Conservation (phyloP, 2,329 filamentous ascomycete genomes). For the Fusarium sp. region DNA sequence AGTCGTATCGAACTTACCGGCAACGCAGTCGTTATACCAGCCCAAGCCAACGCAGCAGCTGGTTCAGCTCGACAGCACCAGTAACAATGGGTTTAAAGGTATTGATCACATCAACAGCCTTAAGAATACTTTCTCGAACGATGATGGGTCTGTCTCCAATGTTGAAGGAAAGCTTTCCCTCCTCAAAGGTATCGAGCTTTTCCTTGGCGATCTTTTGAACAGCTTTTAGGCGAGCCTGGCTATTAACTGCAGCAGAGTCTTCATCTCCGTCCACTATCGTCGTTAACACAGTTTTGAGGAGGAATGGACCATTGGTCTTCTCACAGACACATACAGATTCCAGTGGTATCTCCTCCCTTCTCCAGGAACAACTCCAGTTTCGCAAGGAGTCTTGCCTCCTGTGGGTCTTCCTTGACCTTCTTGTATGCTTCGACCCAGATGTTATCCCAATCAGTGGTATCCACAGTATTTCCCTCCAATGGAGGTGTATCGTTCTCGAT, state of each 20-base stretch:
- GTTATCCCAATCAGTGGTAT: not conserved
- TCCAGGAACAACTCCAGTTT: not conserved
- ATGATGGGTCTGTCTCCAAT: not conserved
- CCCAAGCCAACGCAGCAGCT: slow-evolving; percentile 14
- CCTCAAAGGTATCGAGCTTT: not conserved
- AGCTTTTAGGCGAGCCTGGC: not conserved
- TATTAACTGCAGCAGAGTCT: too few species aligned
- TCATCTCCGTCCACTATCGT: too few species aligned
- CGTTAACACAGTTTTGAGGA: too few species aligned
- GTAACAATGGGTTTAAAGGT: slow-evolving; percentile 6
- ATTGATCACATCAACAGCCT: slow-evolving; percentile 2
- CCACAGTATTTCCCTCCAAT: not conserved
- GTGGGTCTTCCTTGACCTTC: not conserved
- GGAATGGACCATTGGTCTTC: too few species aligned
- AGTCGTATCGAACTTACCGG: not conserved
- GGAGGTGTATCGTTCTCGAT: too few species aligned
- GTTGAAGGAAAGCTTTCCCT: not conserved
- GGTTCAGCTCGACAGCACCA: slow-evolving; percentile 5
- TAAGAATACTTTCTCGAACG: slow-evolving; percentile 2
- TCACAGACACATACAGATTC: not conserved
- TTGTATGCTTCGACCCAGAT: not conserved
- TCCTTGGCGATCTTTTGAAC: not conserved
- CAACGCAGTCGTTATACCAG: slow-evolving; percentile 1
- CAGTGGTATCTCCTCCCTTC: not conserved
- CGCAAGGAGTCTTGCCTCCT: not conserved